Base-by-base conservation (phyloP, 257 asterid genomes). In the Nicotiana knightiana region DNA sequence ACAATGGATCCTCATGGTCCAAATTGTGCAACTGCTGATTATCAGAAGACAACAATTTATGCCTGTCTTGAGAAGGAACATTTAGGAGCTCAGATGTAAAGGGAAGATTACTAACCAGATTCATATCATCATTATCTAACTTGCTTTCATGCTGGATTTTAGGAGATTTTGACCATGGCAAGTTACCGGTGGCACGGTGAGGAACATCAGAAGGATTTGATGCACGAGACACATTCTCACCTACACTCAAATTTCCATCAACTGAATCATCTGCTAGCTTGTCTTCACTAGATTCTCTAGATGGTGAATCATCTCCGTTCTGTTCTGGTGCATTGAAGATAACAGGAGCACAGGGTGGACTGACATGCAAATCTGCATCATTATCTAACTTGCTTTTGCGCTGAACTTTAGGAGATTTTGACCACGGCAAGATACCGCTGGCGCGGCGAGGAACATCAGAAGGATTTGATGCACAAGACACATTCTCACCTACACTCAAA, bases 221-320 rank as follows among this genome's bases (percentile, higher is more conserved):
- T 21, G 68, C 9, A 63, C 32, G 15, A 43, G 82, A 83, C 78
- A 84, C 39, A 32, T 78, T 77, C 73, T 82, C 89, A 82, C 68
- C 85, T 68, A 9, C 53, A 84, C 37, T 26, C 53, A 67, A 13
- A 75, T 66, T 65, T 77, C 13, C 86, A 51, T 51, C 64, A 75
- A 81, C 87, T 81, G 81, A 64, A 71, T 68, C 88, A 86, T 83
- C 87, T 79, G 83, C 61, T 80, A 65, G 71, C 43, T 85, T 83
- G 76, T 83, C 85, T 79, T 83, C 87, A 80, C 85, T 81, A 85
- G 84, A 87, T 80, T 48, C 76, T 76, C 79, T 83, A 24, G 76
- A 77, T 48, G 83, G 83, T 77, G 83, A 84, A 85, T 85, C 91
- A 86, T 86, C 83, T 51, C 81, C 88, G 15, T 80, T 54, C 82